A percentile compares a stretch with the other conserved stretches of the same genome.
Evolutionary conservation across 257 asterid genomes (phyloP).

Genomic region (Fraxinus anomala): DNA sequence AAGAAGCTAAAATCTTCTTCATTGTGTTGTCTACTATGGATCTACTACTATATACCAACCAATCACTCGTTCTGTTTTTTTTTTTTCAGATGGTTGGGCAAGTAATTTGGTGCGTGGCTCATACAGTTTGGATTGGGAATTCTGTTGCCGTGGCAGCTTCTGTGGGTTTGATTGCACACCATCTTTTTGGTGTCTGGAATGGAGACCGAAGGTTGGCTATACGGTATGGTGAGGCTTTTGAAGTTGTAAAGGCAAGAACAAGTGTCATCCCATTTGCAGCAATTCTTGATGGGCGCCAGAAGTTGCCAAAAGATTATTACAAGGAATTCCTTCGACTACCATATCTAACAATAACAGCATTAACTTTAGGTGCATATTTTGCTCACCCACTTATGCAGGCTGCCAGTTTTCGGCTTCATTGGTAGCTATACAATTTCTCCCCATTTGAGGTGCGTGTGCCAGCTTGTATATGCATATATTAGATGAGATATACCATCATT

Average conservation of each 20-base stretch:
- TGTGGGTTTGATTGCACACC: constrained; percentile 87
- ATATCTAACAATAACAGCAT: constrained; percentile 60
- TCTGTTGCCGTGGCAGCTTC: constrained; percentile 91
- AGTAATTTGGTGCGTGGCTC: constrained; percentile 95
- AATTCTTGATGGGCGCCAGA: constrained; percentile 86
- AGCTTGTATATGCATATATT: constrained; percentile 3
- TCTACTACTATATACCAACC: neutral
- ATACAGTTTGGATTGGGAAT: constrained; percentile 92
- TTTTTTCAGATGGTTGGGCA: constrained; percentile 82
- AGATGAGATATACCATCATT: neutral
- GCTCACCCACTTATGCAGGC: constrained; percentile 95
- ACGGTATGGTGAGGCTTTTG: constrained; percentile 82
- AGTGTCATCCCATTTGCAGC: constrained; percentile 93
- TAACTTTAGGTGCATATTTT: constrained; percentile 81
- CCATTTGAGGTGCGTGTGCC: neutral
- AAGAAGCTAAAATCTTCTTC: neutral
- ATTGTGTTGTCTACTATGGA: neutral
- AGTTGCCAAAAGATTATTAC: constrained; percentile 73
- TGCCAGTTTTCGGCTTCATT: constrained; percentile 81
- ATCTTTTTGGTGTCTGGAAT: constrained; percentile 91
- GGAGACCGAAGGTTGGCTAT: constrained; percentile 86
- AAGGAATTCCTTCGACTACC: constrained; percentile 89
- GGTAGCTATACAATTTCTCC: constrained; percentile 46
- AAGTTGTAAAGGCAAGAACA: constrained; percentile 72
- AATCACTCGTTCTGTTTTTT: neutral